Conservation (phyloP, 176 grass and related monocot genomes). For the Carex scoparia region DNA sequence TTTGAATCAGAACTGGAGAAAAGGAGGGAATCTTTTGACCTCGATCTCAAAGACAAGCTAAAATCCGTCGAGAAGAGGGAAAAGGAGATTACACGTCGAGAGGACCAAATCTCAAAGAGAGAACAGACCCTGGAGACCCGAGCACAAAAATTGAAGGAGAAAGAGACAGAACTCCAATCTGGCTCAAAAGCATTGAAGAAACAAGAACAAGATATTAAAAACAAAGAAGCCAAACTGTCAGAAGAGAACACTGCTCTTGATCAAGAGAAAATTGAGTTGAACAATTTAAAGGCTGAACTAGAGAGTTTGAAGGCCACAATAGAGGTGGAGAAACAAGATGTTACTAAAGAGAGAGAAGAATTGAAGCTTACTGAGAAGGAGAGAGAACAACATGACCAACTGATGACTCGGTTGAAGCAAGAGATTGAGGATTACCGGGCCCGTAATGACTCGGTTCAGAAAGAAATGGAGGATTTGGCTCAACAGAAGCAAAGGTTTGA, state of each 20-base stretch:
- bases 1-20: conserved; percentile 67
- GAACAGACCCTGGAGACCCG: conserved; percentile 53
- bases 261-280: conserved; percentile 30
- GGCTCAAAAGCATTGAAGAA: conserved; percentile 70
- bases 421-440: conserved; percentile 89
- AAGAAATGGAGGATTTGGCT: conserved; percentile 75
- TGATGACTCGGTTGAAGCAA: conserved; percentile 63
- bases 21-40: conserved; percentile 55
- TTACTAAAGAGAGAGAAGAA: conserved; percentile 59
- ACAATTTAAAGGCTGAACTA: conserved; percentile 47
- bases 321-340: conserved; percentile 55
- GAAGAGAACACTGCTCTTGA: conserved; percentile 55
- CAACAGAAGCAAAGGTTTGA: conserved; percentile 80
- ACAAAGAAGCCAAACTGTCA: conserved; percentile 41
- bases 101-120: conserved; percentile 51
- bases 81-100: conserved; percentile 46
- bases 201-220: conserved; percentile 64
- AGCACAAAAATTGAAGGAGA: conserved; percentile 50
- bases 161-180: conserved; percentile 63
- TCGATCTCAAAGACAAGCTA: conserved; percentile 45
- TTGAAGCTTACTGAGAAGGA: conserved; percentile 67
- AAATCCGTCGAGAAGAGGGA: conserved; percentile 52
- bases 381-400: conserved; percentile 53
- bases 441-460: conserved; percentile 54
- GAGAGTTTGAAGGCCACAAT: conserved; percentile 49